Evolutionary conservation across 2,329 filamentous ascomycete genomes (phyloP).

Genomic region (Hypomyces perniciosus): DNA sequence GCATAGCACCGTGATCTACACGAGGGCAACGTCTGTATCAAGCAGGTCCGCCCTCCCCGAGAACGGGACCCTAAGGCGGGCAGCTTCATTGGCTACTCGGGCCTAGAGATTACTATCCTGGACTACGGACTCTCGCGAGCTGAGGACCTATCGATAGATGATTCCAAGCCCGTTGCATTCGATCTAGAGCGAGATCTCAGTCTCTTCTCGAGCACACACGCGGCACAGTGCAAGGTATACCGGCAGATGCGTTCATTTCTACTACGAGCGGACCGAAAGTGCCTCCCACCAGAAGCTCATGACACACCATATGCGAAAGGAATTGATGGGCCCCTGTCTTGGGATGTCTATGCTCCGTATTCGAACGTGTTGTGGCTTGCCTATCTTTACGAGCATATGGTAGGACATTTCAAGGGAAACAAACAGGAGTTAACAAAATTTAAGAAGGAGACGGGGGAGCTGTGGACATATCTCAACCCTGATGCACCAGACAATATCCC

Average conservation of each 20-base stretch:
- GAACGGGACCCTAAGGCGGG: conserved; percentile 24
- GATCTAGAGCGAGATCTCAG: conserved; percentile 55
- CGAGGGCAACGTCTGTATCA: conserved; percentile 58
- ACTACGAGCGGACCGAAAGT: conserved; percentile 44
- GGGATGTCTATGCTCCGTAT: conserved; percentile 52
- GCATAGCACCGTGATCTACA: conserved; percentile 57
- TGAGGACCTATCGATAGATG: conserved; percentile 33
- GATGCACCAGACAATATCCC: conserved; percentile 41
- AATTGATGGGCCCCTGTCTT: conserved; percentile 44
- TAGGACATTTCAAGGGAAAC: conserved; percentile 40
- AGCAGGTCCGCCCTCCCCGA: conserved; percentile 32
- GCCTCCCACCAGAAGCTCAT: conserved; percentile 43
- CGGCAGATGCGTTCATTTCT: conserved; percentile 56
- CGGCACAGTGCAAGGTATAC: conserved; percentile 55
- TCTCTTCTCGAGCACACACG: conserved; percentile 56
- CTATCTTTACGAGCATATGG: conserved; percentile 53
- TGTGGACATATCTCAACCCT: conserved; percentile 50
- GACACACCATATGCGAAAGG: conserved; percentile 40
- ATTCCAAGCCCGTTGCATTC: conserved; percentile 41
- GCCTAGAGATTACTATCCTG: conserved; percentile 57
- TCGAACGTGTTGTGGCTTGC: conserved; percentile 62
- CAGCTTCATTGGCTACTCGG: conserved; percentile 51
- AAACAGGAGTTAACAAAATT: conserved; percentile 42
- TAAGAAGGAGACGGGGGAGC: conserved; percentile 42
- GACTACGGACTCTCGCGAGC: conserved; percentile 61